Percentiles rank a stretch among this genome's conserved stretches.
Evolutionary conservation across 306 rosid genomes (phyloP).

Genomic region (Trifolium dubium): DNA sequence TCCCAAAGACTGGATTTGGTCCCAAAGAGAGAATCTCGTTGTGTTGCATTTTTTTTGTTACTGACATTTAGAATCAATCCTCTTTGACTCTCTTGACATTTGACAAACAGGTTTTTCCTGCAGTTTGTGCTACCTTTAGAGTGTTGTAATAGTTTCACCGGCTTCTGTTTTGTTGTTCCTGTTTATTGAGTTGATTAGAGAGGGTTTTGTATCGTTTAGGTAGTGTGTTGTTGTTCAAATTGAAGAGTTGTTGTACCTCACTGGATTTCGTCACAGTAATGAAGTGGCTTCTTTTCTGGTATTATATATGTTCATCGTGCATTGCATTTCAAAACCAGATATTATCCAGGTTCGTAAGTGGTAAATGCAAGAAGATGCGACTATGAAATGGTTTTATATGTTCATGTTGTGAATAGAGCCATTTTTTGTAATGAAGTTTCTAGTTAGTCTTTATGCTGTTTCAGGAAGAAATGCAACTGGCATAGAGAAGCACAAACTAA

Average conservation of each 20-base stretch:
- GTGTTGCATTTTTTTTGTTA: slow-evolving; percentile 59
- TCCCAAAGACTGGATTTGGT: slow-evolving; percentile 38
- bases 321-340: background rate
- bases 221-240: slow-evolving; percentile 58
- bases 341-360: background rate
- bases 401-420: too few species aligned
- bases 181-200: slow-evolving; percentile 54
- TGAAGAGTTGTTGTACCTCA: slow-evolving; percentile 68
- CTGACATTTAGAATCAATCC: slow-evolving; percentile 55
- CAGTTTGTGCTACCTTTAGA: slow-evolving; percentile 55
- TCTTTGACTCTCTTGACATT: slow-evolving; percentile 51
- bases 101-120: slow-evolving; percentile 53
- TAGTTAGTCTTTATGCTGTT: too few species aligned
- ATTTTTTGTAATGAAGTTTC: too few species aligned
- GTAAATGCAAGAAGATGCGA: background rate
- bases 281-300: slow-evolving; percentile 49
- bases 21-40: slow-evolving; percentile 49
- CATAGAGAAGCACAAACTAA: too few species aligned
- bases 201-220: slow-evolving; percentile 50
- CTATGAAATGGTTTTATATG: too few species aligned
- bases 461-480: too few species aligned
- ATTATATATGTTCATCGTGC: background rate
- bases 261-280: slow-evolving; percentile 53
- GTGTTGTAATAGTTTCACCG: slow-evolving; percentile 50
- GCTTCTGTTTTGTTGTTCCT: slow-evolving; percentile 50